phyloP scores from a whole-genome alignment of 164 flowering plant species.

The Akebia trifoliata region DNA sequence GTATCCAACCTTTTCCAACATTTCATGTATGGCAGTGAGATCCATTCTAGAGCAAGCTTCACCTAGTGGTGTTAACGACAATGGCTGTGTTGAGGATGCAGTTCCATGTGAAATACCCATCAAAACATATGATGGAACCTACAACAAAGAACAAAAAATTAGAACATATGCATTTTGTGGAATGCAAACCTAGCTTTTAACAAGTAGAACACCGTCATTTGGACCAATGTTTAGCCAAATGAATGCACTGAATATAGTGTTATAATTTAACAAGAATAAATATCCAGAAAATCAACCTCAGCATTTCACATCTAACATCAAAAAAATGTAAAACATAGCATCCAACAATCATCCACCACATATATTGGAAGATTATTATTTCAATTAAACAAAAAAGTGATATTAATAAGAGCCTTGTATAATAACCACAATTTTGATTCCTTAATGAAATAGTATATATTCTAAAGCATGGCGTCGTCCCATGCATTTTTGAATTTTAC shows the following conservation, averaged over 20 bases:
- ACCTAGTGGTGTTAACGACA: slow-evolving; percentile 67
- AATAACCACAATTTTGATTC: background rate
- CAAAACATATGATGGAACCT: slow-evolving; percentile 74
- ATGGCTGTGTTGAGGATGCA: slow-evolving; percentile 31
- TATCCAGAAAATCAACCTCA: no score
- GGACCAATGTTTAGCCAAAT: background rate
- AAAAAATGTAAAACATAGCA: no score
- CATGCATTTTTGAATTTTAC: background rate
- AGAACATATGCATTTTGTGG: background rate
- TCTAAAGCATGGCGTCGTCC: background rate
- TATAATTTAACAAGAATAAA: no score
- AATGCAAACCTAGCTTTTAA: slow-evolving; percentile 3
- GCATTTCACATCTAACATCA: no score
- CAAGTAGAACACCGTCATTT: background rate
- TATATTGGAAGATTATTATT: background rate
- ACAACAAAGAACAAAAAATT: slow-evolving; percentile 11
- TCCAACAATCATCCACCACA: no score
- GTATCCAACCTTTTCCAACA: slow-evolving; percentile 80
- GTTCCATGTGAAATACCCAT: slow-evolving; percentile 56
- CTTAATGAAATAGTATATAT: background rate
- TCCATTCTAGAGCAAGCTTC: slow-evolving; percentile 87
- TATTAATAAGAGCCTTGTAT: background rate
- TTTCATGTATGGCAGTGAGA: slow-evolving; percentile 85
- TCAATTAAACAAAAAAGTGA: background rate
- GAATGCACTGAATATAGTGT: no score